Evolutionary conservation across 2,329 filamentous ascomycete genomes (phyloP), one percentile per base, ranked within the genome.

Genomic region (Fusarium sp.): DNA sequence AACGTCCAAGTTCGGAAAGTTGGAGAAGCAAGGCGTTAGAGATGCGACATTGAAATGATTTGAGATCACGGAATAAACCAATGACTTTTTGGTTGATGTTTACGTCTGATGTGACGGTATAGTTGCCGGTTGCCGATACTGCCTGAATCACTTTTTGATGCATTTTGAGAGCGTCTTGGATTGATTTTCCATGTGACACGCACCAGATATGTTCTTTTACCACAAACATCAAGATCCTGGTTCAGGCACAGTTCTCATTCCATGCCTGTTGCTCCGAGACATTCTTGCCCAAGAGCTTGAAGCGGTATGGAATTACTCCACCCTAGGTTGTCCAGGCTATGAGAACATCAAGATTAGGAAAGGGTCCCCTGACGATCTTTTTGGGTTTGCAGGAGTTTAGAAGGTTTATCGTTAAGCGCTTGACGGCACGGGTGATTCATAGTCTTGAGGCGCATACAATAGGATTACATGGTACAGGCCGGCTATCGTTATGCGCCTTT

Each of bases 281-380:
- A 55, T 40, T 55, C 36, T 46, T 52, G 55, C 49, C 51, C 51
- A 34, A 53, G 31, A 40, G 44, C 46, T 28, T 51, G 30, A 41
- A 62, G 50, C 40, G 62, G 53, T 62, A 57, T 40, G 52, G 46
- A 47, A 40, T 57, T 57, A 40, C 64, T 69, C 66, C 61, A 70
- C 62, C 62, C 71, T 72, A 70, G 72, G 72, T 70, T 70, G 67
- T 67, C 57, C 46, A 61, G 61, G 55, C 62, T 38, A 40, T 18
- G 31, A 67, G 15, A 66, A 42, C 31, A 45, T 56, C 49, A n/a
- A 50, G 42, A 20, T 56, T 49, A 61, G 28, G 33, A 36, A 30
- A 26, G 31, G 40, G 23, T 57, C 47, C 49, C 67, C 66, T 70
- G 67, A 57, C 53, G 58, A 70, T 70, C 23, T 66, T 28, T 18